These are phyloP conservation scores for Piper betle DNA, from an alignment of 164 flowering plant genomes.

Conservation along the genomic window DNA sequence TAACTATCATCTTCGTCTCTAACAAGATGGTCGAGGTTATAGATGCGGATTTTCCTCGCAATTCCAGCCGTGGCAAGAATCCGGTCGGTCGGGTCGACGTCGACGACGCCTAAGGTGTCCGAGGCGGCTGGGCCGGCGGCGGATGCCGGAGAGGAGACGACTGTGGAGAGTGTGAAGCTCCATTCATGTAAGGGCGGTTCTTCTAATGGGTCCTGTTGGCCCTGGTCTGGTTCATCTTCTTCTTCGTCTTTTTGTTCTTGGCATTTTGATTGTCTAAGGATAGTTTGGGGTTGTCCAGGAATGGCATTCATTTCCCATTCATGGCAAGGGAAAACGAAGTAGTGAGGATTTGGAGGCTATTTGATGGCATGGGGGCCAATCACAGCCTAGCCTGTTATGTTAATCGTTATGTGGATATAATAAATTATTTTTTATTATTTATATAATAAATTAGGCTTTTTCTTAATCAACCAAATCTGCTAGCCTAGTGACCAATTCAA, in stretches of 20 bases:
- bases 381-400: too few relatives aligned
- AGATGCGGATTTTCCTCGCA: constrained; percentile 54
- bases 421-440: too few relatives aligned
- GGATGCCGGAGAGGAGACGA: constrained; percentile 21
- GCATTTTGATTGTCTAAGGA: background rate
- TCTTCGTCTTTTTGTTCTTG: constrained; percentile 1
- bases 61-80: constrained; percentile 60
- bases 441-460: too few relatives aligned
- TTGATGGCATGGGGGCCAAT: too few relatives aligned
- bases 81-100: constrained; percentile 41
- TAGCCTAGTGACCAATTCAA: too few relatives aligned
- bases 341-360: too few relatives aligned
- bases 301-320: background rate
- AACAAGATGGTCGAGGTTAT: constrained; percentile 16
- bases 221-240: constrained; percentile 8
- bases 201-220: constrained; percentile 9
- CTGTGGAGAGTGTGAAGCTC: constrained; percentile 42
- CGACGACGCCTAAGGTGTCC: constrained; percentile 51
- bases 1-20: background rate
- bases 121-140: constrained; percentile 9
- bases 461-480: too few relatives aligned
- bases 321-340: background rate
- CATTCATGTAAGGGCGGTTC: constrained; percentile 37
- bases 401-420: too few relatives aligned
- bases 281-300: background rate